These are phyloP conservation scores for Silene uniflora DNA, from an alignment of 148 eudicot species.

Conservation along the genomic window DNA sequence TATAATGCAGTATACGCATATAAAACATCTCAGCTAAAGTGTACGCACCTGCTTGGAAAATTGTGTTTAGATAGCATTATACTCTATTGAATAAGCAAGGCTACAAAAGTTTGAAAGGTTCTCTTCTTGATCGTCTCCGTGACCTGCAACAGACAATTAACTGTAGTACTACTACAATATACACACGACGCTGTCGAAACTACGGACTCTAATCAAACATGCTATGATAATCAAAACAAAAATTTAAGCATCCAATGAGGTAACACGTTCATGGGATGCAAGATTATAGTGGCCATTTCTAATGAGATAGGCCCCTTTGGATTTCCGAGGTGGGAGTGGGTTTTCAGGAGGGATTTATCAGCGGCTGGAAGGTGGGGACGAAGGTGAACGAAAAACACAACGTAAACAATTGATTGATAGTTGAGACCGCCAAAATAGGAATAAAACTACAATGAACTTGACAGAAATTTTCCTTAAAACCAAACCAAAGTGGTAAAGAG, in stretches of 20 bases:
- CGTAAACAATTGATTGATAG: background rate
- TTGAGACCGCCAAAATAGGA: no score
- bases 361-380: background rate
- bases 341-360: background rate
- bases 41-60: background rate
- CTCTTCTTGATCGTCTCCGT: background rate
- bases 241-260: background rate
- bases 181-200: constrained; percentile 2
- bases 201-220: background rate
- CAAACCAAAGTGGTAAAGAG: background rate
- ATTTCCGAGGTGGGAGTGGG: background rate
- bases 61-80: background rate
- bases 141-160: background rate
- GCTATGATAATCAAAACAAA: background rate
- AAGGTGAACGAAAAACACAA: no score
- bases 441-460: background rate
- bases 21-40: background rate
- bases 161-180: background rate
- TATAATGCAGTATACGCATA: no score
- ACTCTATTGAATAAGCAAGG: background rate
- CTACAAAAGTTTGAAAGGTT: background rate
- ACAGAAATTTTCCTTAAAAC: background rate
- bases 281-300: background rate
- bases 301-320: background rate
- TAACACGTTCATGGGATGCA: background rate